Evolutionary conservation across 2,329 filamentous ascomycete species (phyloP), one percentile per base, ranked within the genome.

Genomic region (Juglanconis sp.): DNA sequence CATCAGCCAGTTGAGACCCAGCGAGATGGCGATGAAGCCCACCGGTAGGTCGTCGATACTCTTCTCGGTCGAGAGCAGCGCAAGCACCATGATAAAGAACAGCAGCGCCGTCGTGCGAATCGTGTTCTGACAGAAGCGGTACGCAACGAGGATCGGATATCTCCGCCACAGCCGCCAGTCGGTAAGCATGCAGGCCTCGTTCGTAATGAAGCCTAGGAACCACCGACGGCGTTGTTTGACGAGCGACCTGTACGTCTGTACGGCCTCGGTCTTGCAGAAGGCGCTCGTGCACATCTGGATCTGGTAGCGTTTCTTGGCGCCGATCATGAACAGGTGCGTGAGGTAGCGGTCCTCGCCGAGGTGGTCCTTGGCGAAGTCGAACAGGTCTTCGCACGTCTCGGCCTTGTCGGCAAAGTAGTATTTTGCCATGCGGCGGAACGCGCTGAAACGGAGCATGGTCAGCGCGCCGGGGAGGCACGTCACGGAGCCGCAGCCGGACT

Each of bases 401-500:
- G 92, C 92, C 73, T 96, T 96, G 76, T 97, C 94, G 44, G 93
- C 92, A 73, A 99, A 99, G 76, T 99, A 98, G 76, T 96, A 96
- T 71, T 96, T 96, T 70, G 94, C 92, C 92, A 99, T 97, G 70
- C 90, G 89, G 60, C 93, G 85, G 76, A 99, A 98, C 5, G 95
- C 95, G 2, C 94, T 97, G 76, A 97, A 96, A 56, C 95, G 91
- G 57, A 99, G 79, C 79, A 97, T 96, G 1, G 94, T 98, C 66
- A 98, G 77, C n/a, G 94, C 94, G 34, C 95, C 94, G 0, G 95
- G 95, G 52, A 99, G 81, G 74, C 94, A 99, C 38, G 94, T 98
- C 52, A 99, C 94, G 5, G 94, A 87, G 56, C 94, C 94, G 71
- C 94, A 97, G 7, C 90, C 91, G 5, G 94, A 97, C 72, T 99